Base-by-base conservation (phyloP, 164 flowering plant genomes). In the Macadamia tetraphylla region DNA sequence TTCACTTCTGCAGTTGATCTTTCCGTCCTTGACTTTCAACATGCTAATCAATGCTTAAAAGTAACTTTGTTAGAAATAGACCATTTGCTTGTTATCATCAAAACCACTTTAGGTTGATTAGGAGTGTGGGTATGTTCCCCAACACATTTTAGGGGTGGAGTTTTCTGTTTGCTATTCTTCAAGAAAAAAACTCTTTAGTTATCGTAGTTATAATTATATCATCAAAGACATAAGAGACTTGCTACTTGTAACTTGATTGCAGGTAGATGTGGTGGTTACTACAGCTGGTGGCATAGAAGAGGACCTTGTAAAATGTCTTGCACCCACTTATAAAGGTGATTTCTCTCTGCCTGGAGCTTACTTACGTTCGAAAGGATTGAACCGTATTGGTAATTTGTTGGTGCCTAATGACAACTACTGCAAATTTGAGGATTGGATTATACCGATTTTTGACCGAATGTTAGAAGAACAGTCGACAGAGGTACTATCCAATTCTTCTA, bases 251-350 rank as follows among this genome's bases (percentile, higher is more conserved):
- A 63, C 44, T 10, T 58, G 29, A 56, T 58, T 81, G 73, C 80
- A 93, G 98, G 98, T 94, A 64, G 94, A 95, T 82, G 98, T 95
- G 15, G 73, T 95, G 58, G 99, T 92, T 51, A 95, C 98, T 2
- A 95, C 99, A 31, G 81, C 99, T 51, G 99, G 99, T 72, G 98
- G 99, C 32, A 81, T 95, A 52, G 99, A 95, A 71, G 99, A 95
- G 70, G 98, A 95, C 74, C 82, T 95, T 43, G 87, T 95, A 62
- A 95, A 92, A 75, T 95, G 99, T 72, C 97, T 92, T 78, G 97
- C 96, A 14, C 96, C 91, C 29, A 94, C 99, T 7, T 92, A 78
- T 67, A 88, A 79, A 75, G 99, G 99, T 40, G 93, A 90, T 61
- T 94, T 94, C 81, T 76, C 88, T 51, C 78, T 92, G 62, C 83